A percentile compares a stretch with the other conserved stretches of the same genome.
Conservation (phyloP, 2,329 filamentous ascomycete genomes). For the Colletotrichum chrysophilum region DNA sequence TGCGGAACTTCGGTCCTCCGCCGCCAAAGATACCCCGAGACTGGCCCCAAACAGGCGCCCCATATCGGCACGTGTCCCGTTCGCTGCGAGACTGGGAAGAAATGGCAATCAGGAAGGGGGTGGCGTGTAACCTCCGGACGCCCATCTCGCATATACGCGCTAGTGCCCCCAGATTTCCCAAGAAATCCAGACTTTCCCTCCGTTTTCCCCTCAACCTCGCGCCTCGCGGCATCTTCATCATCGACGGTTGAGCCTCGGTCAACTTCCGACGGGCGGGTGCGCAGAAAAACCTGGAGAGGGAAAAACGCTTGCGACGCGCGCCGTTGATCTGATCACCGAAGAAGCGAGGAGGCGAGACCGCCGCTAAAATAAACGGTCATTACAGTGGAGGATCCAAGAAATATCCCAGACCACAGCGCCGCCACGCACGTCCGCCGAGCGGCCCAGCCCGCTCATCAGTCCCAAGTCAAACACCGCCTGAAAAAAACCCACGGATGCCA, state of each 20-base stretch:
- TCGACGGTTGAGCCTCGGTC: background rate
- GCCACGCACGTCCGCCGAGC: background rate
- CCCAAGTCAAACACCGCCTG: background rate
- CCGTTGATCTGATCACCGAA: background rate
- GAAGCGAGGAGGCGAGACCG: background rate
- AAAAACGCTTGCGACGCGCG: background rate
- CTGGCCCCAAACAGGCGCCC: background rate
- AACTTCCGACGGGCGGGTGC: background rate
- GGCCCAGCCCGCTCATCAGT: background rate
- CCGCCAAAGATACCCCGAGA: background rate
- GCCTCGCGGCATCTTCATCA: background rate
- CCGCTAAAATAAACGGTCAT: background rate
- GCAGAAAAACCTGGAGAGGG: background rate
- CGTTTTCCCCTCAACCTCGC: background rate
- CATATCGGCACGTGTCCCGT: background rate
- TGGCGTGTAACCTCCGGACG: slow-evolving; percentile 10
- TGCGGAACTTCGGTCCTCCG: background rate
- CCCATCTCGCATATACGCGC: slow-evolving; percentile 15
- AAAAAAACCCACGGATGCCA: background rate
- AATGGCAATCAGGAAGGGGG: background rate
- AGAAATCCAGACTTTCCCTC: background rate
- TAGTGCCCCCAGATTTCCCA: slow-evolving; percentile 6
- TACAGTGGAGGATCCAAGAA: background rate
- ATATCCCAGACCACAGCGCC: background rate
- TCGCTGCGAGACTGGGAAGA: background rate